Percentiles rank a stretch among this genome's conserved stretches.
Evolutionary conservation across 768 basidiomycete genomes (phyloP).

Genomic region (Amanita polypyramis): DNA sequence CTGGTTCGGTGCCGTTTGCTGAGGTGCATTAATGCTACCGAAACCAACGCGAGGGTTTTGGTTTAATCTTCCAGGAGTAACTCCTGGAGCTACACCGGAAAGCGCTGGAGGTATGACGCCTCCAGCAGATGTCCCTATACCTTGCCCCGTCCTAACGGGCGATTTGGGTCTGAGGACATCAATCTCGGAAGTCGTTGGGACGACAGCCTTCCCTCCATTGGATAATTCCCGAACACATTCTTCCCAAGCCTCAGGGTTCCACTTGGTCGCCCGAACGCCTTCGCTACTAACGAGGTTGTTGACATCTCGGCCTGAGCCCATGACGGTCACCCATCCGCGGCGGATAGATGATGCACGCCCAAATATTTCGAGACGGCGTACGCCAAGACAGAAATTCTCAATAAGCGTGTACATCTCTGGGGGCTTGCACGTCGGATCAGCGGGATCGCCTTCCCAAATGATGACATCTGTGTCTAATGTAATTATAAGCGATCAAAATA

Average conservation of each 20-base stretch:
- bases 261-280: conserved; percentile 34
- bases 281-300: conserved; percentile 24
- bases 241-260: conserved; percentile 61
- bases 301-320: conserved; percentile 53
- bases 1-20: conserved; percentile 14
- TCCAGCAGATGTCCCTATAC: conserved; percentile 6
- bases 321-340: conserved; percentile 87
- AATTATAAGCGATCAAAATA: background rate
- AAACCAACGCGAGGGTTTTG: conserved; percentile 9
- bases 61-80: conserved; percentile 9
- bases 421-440: conserved; percentile 79
- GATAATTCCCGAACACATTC: conserved; percentile 43
- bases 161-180: conserved; percentile 82
- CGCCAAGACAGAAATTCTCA: conserved; percentile 95
- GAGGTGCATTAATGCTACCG: conserved; percentile 1
- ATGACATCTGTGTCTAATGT: conserved; percentile 85
- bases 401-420: conserved; percentile 94
- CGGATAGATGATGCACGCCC: conserved; percentile 64
- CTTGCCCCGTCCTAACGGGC: conserved; percentile 39
- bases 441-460: conserved; percentile 88
- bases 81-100: conserved; percentile 11
- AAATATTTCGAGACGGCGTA: conserved; percentile 85
- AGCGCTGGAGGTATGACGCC: background rate
- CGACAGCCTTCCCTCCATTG: conserved; percentile 48
- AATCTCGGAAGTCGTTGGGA: conserved; percentile 71